Evolutionary conservation across 2,329 filamentous ascomycete species (phyloP), one percentile per base, ranked within the genome.

Genomic region (Pezicula radicicola): DNA sequence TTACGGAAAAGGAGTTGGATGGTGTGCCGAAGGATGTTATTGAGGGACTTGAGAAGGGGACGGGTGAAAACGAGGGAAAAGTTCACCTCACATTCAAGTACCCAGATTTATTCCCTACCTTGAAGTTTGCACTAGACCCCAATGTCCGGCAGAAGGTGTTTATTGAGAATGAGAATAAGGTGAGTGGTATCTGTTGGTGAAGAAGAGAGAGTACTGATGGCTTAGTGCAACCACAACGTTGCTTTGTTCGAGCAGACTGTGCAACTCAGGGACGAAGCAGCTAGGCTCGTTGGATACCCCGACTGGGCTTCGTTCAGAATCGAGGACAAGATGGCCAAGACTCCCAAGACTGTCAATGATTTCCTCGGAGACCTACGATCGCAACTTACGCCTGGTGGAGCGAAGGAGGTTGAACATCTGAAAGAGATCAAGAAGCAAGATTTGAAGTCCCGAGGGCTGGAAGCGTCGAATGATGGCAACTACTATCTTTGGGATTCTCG

Each of bases 261-360:
- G 48, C 70, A 85, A 10, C 80, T 93, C 25, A 84, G 90, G 9
- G 88, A 93, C 60, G 88, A 93, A 68, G 86, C 84, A 16, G 90
- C 89, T 12, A 81, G 87, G 48, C 76, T 93, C 45, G 76, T 93
- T 1, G 88, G 88, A 12, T 94, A 91, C 68, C 78, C 82, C 6
- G 84, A 91, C 64, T 88, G 93, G 66, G 89, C 89, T 16, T 80
- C 84, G 45, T 85, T 91, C 68, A 76, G 81, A 44, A 86, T 94
- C 37, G 88, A 91, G 64, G 84, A 89, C 63, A 93, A 91, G 78
- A 94, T 94, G 89, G 88, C 89, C 44, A 91, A 92, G 76, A 84
- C 79, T 1, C 79, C 87, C 2, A 78, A 83, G 63, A 87, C 81
- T 0, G 89, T 94, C 10, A 79, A 87, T 57, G 79, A 83, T 48